These are phyloP conservation scores for Gautieria morchelliformis DNA, from an alignment of 768 basidiomycete species.

Conservation along the genomic window DNA sequence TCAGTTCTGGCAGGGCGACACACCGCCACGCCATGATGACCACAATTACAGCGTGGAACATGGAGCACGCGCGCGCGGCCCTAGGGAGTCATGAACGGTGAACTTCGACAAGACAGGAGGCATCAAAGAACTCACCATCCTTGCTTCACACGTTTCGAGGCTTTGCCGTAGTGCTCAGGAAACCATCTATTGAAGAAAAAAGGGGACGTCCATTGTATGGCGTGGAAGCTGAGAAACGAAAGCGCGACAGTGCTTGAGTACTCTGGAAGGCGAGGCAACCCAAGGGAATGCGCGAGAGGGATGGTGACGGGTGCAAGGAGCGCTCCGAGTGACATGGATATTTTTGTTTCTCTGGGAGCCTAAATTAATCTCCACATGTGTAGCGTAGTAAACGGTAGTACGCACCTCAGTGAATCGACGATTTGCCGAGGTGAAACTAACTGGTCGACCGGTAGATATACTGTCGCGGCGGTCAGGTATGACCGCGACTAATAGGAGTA, in stretches of 20 bases:
- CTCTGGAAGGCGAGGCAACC: slow-evolving; percentile 44
- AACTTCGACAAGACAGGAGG: neutral
- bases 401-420: too few species aligned
- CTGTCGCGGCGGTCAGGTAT: too few species aligned
- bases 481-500: too few species aligned
- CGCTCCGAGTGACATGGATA: neutral
- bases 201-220: slow-evolving; percentile 53
- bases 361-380: too few species aligned
- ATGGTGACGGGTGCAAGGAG: slow-evolving; percentile 8
- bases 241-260: slow-evolving; percentile 45
- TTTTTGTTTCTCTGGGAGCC: too few species aligned
- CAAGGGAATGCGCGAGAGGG: slow-evolving; percentile 27
- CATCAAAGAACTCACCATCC: slow-evolving; percentile 28
- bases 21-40: slow-evolving; percentile 53
- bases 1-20: slow-evolving; percentile 37
- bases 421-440: too few species aligned
- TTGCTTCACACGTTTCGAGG: slow-evolving; percentile 22
- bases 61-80: slow-evolving; percentile 55
- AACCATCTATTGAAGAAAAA: slow-evolving; percentile 36
- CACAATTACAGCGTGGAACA: slow-evolving; percentile 60
- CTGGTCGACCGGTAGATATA: too few species aligned
- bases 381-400: neutral
- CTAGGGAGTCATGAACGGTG: slow-evolving; percentile 3
- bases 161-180: slow-evolving; percentile 37
- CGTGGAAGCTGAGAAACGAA: slow-evolving; percentile 47